Evolutionary conservation across 768 basidiomycete species (phyloP).

Genomic region (Tulasnella calospora): DNA sequence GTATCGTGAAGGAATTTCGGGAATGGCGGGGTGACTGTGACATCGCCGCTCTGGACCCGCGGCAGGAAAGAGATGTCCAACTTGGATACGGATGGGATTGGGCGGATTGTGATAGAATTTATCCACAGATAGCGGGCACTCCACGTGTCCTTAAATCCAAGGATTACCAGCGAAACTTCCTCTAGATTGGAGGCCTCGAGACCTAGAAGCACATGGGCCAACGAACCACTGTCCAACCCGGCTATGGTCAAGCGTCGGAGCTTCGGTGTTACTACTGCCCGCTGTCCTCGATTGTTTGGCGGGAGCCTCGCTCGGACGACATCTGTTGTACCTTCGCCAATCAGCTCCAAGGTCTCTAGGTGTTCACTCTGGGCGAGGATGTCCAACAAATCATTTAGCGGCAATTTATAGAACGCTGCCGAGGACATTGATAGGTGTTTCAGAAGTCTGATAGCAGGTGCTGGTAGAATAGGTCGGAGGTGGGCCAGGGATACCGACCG

Average conservation of each 20-base stretch:
- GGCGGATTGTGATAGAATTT: background rate
- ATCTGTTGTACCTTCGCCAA: background rate
- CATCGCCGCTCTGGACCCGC: background rate
- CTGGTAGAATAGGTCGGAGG: background rate
- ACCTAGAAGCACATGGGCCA: background rate
- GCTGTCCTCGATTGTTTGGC: background rate
- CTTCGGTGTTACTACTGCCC: background rate
- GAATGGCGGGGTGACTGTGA: background rate
- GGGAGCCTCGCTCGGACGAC: background rate
- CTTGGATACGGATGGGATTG: background rate
- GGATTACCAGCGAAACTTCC: background rate
- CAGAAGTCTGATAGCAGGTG: background rate
- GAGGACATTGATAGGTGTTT: background rate
- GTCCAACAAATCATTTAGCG: background rate
- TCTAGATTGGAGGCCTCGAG: background rate
- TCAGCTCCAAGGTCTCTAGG: background rate
- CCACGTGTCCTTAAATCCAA: background rate
- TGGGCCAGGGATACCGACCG: background rate
- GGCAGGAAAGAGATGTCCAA: background rate
- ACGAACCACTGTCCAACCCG: background rate
- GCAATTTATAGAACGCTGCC: background rate
- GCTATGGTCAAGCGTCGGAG: background rate
- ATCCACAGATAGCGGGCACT: background rate
- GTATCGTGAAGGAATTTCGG: background rate
- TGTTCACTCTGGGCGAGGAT: background rate